A percentile compares a stretch with the other conserved stretches of the same genome.
Evolutionary conservation across 2,329 filamentous ascomycete genomes (phyloP).

Genomic region (Xylariaceae sp.): DNA sequence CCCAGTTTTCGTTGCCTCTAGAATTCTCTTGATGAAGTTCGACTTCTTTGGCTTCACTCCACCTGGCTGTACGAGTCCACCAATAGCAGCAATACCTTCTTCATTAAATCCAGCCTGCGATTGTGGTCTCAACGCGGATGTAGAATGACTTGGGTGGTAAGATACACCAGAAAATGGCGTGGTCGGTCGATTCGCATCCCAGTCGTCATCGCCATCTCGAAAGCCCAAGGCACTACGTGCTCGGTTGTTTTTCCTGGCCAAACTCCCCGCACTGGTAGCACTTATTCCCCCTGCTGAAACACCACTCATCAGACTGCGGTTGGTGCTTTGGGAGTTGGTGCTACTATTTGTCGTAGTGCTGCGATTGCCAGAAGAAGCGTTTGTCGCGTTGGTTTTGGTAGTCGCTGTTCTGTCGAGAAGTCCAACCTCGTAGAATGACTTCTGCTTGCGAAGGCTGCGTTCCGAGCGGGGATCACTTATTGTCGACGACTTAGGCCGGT

Average conservation of each 20-base stretch:
- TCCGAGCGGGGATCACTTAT: conserved; percentile 49
- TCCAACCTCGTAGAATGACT: conserved; percentile 80
- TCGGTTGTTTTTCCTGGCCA: conserved; percentile 74
- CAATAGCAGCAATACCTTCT: conserved; percentile 72
- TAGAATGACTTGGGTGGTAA: conserved; percentile 86
- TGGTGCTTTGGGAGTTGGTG: conserved; percentile 77
- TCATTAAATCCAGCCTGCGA: conserved; percentile 71
- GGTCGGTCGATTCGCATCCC: conserved; percentile 61
- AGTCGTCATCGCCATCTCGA: conserved; percentile 53
- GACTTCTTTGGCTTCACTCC: conserved; percentile 72
- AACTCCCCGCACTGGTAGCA: conserved; percentile 92
- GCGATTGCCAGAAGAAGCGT: conserved; percentile 73
- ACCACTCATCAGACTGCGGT: conserved; percentile 91
- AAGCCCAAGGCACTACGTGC: conserved; percentile 70
- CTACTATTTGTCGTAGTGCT: conserved; percentile 70
- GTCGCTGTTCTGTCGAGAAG: conserved; percentile 81
- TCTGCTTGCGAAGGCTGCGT: conserved; percentile 64
- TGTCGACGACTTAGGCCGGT: conserved; percentile 65
- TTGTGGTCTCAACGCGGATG: conserved; percentile 61
- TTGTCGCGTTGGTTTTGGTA: conserved; percentile 84
- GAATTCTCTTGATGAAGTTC: conserved; percentile 94
- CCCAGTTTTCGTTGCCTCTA: conserved; percentile 91
- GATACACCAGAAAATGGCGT: conserved; percentile 79
- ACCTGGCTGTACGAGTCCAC: conserved; percentile 73
- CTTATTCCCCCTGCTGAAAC: conserved; percentile 89